These are phyloP conservation scores for Lotus japonicus DNA, from an alignment of 306 rosid species.

Conservation along the genomic window DNA sequence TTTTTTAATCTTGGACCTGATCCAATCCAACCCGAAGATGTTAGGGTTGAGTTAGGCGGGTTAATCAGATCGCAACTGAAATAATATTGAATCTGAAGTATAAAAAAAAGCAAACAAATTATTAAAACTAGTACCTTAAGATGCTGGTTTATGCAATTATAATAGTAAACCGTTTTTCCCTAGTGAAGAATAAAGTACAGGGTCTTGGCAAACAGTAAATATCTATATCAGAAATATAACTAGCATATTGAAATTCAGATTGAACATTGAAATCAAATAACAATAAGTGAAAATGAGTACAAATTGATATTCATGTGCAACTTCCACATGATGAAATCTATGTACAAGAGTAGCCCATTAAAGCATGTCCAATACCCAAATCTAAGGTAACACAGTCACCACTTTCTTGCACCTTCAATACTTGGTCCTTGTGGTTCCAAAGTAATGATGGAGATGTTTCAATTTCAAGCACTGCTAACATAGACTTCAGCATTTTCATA, in stretches of 20 bases:
- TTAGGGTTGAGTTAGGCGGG: too few species aligned
- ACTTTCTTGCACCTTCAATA: slow-evolving; percentile 2
- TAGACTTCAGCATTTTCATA: slow-evolving; percentile 11
- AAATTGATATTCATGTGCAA: slow-evolving; percentile 18
- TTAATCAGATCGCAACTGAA: too few species aligned
- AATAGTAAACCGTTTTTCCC: too few species aligned
- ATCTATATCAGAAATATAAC: not conserved
- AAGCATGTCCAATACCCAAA: not conserved
- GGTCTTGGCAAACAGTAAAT: not conserved
- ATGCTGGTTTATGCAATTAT: too few species aligned
- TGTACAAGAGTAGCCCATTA: slow-evolving; percentile 22
- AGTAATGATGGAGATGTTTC: not conserved
- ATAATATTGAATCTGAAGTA: too few species aligned
- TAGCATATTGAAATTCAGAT: not conserved
- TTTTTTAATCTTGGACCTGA: too few species aligned
- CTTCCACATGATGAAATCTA: slow-evolving; percentile 1
- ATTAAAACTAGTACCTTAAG: too few species aligned
- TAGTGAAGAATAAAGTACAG: not conserved
- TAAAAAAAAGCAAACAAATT: too few species aligned
- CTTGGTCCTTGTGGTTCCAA: not conserved
- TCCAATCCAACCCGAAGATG: too few species aligned
- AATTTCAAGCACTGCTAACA: slow-evolving; percentile 47
- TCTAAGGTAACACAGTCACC: not conserved
- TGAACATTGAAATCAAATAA: slow-evolving; percentile 19
- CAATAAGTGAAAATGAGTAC: slow-evolving; percentile 6